Percentiles rank a stretch among this genome's conserved stretches.
These are phyloP conservation scores for Talaromyces sp. DNA, from an alignment of 2,329 filamentous ascomycete genomes.

Conservation along the genomic window DNA sequence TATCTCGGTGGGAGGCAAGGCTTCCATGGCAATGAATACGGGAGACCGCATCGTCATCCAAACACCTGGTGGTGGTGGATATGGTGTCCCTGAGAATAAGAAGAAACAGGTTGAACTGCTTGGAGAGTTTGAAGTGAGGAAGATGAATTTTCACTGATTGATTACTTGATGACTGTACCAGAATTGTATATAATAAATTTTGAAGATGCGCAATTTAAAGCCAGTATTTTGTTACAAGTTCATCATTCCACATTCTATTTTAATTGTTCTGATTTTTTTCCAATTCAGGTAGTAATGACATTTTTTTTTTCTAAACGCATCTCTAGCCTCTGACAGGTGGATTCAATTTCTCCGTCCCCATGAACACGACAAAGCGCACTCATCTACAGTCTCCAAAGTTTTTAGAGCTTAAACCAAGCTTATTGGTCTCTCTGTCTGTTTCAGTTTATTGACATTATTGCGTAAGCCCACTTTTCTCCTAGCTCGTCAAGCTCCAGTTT, in stretches of 20 bases:
- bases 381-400: background rate
- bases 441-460: background rate
- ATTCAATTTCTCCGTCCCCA: constrained; percentile 20
- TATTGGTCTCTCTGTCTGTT: background rate
- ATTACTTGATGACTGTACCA: background rate
- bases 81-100: constrained; percentile 23
- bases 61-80: constrained; percentile 51
- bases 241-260: background rate
- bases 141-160: background rate
- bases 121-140: constrained; percentile 12
- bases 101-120: constrained; percentile 25
- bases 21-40: constrained; percentile 55
- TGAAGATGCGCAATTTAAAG: background rate
- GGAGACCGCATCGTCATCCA: constrained; percentile 59
- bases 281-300: constrained; percentile 22
- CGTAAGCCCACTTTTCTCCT: background rate
- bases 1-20: constrained; percentile 59
- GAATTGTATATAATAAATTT: background rate
- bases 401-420: background rate
- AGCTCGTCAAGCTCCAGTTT: background rate
- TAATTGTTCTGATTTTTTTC: background rate
- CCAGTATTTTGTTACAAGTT: background rate
- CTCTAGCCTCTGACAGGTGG: constrained; percentile 18
- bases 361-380: background rate
- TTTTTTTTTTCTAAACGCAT: background rate